Evolutionary conservation across 1,284 basidiomycete species (phyloP).

Genomic region (Trichosporon sp.): DNA sequence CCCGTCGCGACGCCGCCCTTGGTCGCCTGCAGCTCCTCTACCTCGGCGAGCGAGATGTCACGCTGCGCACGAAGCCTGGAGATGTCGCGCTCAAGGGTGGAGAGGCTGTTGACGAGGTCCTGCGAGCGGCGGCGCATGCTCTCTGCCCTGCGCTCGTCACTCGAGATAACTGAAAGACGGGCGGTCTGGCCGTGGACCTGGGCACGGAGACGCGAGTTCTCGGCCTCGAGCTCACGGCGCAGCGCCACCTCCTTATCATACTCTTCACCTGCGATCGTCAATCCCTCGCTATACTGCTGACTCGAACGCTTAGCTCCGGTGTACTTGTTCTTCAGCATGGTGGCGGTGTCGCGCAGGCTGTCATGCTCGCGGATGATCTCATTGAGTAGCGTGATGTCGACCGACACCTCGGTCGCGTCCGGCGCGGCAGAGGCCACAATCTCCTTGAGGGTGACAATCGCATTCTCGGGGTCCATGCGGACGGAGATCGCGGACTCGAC

Average conservation of each 20-base stretch:
- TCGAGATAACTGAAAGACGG: conserved; percentile 72
- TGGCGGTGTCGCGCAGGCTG: conserved; percentile 60
- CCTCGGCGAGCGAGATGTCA: conserved; percentile 85
- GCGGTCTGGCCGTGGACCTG: conserved; percentile 85
- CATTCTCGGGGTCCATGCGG: conserved; percentile 30
- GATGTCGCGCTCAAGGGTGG: conserved; percentile 75
- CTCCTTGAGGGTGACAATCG: conserved; percentile 30
- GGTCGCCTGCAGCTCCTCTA: conserved; percentile 71
- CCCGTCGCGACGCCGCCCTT: neutral
- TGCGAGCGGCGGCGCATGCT: conserved; percentile 70
- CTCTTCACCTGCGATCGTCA: conserved; percentile 86
- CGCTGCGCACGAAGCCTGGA: conserved; percentile 82
- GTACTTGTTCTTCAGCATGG: conserved; percentile 68
- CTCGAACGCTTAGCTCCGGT: conserved; percentile 84
- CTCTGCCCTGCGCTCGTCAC: conserved; percentile 71
- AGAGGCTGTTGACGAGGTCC: conserved; percentile 71
- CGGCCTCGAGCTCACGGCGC: conserved; percentile 82
- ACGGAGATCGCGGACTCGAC: conserved; percentile 37
- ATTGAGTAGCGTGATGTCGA: conserved; percentile 72
- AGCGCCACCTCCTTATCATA: conserved; percentile 85
- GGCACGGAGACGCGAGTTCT: conserved; percentile 76
- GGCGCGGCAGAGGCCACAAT: conserved; percentile 62
- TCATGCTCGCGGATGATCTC: conserved; percentile 67
- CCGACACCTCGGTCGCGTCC: conserved; percentile 61
- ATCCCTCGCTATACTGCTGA: conserved; percentile 84